Evolutionary conservation across 176 grass and related monocot genomes (phyloP), one percentile per base, ranked within the genome.

Genomic region (Ampelocalamus luodianensis): DNA sequence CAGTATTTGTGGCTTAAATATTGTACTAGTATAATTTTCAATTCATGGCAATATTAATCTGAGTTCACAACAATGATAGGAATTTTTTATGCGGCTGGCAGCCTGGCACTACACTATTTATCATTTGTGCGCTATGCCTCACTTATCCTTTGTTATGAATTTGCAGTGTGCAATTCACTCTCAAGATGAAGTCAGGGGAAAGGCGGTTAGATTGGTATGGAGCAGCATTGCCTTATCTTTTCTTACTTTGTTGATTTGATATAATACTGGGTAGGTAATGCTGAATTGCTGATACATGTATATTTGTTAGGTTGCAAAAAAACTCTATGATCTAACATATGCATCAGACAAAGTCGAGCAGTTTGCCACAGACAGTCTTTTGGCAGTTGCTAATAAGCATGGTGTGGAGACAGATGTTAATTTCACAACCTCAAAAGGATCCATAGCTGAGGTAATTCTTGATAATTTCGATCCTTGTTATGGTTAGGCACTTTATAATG

Each of bases 161-260:
- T 72, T 92, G 65, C 88, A 99, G 97, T 99, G 97, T 92, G 82
- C 93, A n/a, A 32, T 94, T 71, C 91, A 96, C 86, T 78, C 88
- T 91, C 92, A 99, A 87, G 97, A 99, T 85, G 97, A 99, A 82
- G 88, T 96, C 79, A 88, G 97, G 87, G 87, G 84, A 65, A 99
- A 87, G 79, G 93, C 97, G 40, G 90, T 96, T 76, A 89, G 93
- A 94, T 85, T 99, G 79, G 97, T 99, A 91, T 51, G 89, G 53
- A 58, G 65, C 26, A 91, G 16, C 55, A 77, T 65, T 89, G 55
- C 23, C 46, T 40, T 78, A 77, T 68, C 24, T 62, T 81, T 53
- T 74, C 1, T 23, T 82, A 77, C 22, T 40, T 66, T 74, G 53
- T 70, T 80, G 39, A 43, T 76, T 51, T 80, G n/a, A 75, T 79